Conservation (phyloP, 495 filamentous ascomycete species). For the Geoglossum glabrum region DNA sequence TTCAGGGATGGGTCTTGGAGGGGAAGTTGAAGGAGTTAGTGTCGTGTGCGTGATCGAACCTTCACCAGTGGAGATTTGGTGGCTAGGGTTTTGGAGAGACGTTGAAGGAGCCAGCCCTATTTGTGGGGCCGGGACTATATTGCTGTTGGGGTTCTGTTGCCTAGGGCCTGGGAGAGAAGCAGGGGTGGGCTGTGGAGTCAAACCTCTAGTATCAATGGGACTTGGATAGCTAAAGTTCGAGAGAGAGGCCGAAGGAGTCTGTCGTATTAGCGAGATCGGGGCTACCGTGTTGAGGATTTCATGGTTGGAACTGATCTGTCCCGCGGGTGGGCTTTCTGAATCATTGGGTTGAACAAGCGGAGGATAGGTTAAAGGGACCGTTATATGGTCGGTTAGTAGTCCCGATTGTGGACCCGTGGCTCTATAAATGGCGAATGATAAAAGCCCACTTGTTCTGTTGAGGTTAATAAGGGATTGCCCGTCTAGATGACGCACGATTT, state of each 20-base stretch:
- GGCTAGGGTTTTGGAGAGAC: not conserved
- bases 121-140: conserved; percentile 53
- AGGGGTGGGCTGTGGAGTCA: not conserved
- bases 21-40: not conserved
- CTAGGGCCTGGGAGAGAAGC: not conserved
- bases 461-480: not conserved
- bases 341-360: no score
- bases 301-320: no score
- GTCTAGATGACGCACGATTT: not conserved
- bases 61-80: conserved; percentile 24
- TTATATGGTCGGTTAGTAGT: no score
- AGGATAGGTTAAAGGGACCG: no score
- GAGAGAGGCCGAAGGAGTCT: no score
- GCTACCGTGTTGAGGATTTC: no score
- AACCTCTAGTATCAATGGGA: not conserved
- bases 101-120: not conserved
- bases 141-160: conserved; percentile 42
- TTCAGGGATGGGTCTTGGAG: not conserved
- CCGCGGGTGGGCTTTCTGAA: no score
- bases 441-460: not conserved
- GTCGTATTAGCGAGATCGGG: no score
- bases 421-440: not conserved
- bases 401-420: not conserved
- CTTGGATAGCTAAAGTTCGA: not conserved
- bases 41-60: conserved; percentile 32